Evolutionary conservation across 1,284 basidiomycete genomes (phyloP).

Genomic region (Ceratobasidium sp.): DNA sequence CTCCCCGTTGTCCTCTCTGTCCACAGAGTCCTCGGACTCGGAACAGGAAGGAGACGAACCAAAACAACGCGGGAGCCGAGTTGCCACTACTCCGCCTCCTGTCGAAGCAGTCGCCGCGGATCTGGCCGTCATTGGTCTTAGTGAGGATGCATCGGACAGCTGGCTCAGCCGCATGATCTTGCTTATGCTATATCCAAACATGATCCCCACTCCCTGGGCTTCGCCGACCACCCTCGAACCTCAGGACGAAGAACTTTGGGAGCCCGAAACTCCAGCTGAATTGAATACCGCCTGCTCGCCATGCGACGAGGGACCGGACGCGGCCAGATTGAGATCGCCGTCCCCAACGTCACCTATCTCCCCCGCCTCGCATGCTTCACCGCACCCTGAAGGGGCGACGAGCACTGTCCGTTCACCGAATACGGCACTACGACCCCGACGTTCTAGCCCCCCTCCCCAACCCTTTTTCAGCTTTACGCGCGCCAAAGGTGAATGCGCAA

Average conservation of each 20-base stretch:
- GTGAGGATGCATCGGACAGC: slow-evolving; percentile 67
- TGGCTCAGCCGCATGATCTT: slow-evolving; percentile 78
- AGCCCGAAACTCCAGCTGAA: slow-evolving; percentile 35
- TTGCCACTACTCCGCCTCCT: slow-evolving; percentile 43
- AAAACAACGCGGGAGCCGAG: slow-evolving; percentile 27
- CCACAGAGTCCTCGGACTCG: slow-evolving; percentile 38
- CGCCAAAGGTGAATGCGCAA: slow-evolving; percentile 67
- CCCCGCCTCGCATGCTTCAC: slow-evolving; percentile 6
- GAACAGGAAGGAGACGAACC: slow-evolving; percentile 34
- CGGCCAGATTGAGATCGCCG: neutral
- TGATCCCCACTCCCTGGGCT: slow-evolving; percentile 56
- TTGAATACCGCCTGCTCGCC: slow-evolving; percentile 24
- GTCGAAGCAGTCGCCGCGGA: slow-evolving; percentile 48
- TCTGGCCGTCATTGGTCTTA: slow-evolving; percentile 53
- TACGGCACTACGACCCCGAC: neutral
- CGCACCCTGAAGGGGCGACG: slow-evolving; percentile 13
- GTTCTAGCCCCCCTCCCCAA: slow-evolving; percentile 22
- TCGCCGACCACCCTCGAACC: slow-evolving; percentile 22
- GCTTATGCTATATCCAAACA: slow-evolving; percentile 72
- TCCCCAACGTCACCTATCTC: slow-evolving; percentile 24
- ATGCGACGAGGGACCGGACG: slow-evolving; percentile 2
- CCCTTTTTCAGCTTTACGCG: slow-evolving; percentile 79
- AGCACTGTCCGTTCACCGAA: slow-evolving; percentile 1
- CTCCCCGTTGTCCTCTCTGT: slow-evolving; percentile 34
- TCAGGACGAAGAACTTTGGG: slow-evolving; percentile 9